Conservation (phyloP, 352 stramenopile genomes). For the Phytophthora cryptogea region DNA sequence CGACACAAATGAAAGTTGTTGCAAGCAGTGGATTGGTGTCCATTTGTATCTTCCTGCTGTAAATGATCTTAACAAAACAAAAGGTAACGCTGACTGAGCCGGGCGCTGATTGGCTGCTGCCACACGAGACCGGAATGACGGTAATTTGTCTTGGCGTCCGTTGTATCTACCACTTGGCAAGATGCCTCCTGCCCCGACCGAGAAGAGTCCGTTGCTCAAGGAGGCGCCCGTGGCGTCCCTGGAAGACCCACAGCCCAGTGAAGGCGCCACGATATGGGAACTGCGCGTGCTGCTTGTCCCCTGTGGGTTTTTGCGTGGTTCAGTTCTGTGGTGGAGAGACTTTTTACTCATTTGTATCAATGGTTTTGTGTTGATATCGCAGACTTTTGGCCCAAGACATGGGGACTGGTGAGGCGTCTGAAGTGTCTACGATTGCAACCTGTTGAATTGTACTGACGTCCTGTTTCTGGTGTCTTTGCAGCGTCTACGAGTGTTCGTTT, state of each 20-base stretch:
- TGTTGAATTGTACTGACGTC: neutral
- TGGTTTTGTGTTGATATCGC: conserved; percentile 8
- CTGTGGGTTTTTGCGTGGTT: conserved; percentile 38
- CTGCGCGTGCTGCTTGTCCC: conserved; percentile 73
- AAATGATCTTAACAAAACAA: too few species aligned
- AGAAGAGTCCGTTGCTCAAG: conserved; percentile 47
- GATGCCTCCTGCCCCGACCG: conserved; percentile 33
- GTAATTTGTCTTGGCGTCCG: conserved; percentile 13
- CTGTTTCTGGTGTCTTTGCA: conserved; percentile 14
- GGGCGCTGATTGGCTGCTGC: conserved; percentile 26
- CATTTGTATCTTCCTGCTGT: too few species aligned
- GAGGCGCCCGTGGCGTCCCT: conserved; percentile 17
- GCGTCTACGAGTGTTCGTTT: conserved; percentile 61
- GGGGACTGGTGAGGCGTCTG: conserved; percentile 46
- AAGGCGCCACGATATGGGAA: conserved; percentile 54
- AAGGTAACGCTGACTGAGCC: conserved; percentile 16
- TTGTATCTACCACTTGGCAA: conserved; percentile 23
- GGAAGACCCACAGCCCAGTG: conserved; percentile 29
- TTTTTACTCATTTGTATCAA: neutral
- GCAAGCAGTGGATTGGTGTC: too few species aligned
- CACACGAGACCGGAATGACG: conserved; percentile 35
- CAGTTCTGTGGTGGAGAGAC: neutral
- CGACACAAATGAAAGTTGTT: too few species aligned
- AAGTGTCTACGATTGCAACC: neutral
- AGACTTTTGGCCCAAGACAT: conserved; percentile 82